Evolutionary conservation across 2,329 filamentous ascomycete species (phyloP).

Genomic region (Beauveria caledonica): DNA sequence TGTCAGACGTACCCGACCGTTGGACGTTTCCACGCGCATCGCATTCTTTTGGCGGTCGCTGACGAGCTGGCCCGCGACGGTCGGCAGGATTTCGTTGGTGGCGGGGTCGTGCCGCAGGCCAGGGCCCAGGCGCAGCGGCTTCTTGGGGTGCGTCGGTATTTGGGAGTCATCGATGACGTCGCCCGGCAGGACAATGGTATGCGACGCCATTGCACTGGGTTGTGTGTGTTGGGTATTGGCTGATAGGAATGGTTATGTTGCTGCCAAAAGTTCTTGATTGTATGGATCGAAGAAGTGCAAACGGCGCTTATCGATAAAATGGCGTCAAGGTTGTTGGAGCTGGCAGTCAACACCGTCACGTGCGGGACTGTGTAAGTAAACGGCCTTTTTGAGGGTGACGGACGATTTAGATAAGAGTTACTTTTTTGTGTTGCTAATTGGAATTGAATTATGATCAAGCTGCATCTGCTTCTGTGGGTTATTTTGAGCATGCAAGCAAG

Average conservation of each 20-base stretch:
- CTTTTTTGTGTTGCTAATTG: too few relatives aligned
- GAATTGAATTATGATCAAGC: too few relatives aligned
- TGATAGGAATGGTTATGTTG: not conserved
- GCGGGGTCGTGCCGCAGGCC: constrained; percentile 76
- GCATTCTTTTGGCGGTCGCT: constrained; percentile 67
- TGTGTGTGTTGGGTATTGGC: not conserved
- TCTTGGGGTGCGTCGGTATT: constrained; percentile 60
- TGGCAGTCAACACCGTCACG: not conserved
- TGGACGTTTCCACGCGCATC: constrained; percentile 66
- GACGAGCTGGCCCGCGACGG: constrained; percentile 58
- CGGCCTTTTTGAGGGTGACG: too few relatives aligned
- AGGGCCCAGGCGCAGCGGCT: constrained; percentile 71
- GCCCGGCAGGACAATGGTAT: constrained; percentile 72
- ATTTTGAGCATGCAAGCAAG: too few relatives aligned
- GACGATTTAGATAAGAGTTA: too few relatives aligned
- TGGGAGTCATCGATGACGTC: constrained; percentile 59
- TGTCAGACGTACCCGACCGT: constrained; percentile 51
- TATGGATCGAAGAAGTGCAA: not conserved
- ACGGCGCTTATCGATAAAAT: constrained; percentile 6
- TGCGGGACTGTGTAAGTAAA: not conserved
- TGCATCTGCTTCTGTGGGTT: too few relatives aligned
- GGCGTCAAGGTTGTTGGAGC: not conserved
- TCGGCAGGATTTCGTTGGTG: constrained; percentile 61
- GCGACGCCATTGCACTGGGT: constrained; percentile 42
- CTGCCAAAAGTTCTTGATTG: not conserved